Conservation (phyloP, 495 filamentous ascomycete genomes). For the Physcia stellaris region DNA sequence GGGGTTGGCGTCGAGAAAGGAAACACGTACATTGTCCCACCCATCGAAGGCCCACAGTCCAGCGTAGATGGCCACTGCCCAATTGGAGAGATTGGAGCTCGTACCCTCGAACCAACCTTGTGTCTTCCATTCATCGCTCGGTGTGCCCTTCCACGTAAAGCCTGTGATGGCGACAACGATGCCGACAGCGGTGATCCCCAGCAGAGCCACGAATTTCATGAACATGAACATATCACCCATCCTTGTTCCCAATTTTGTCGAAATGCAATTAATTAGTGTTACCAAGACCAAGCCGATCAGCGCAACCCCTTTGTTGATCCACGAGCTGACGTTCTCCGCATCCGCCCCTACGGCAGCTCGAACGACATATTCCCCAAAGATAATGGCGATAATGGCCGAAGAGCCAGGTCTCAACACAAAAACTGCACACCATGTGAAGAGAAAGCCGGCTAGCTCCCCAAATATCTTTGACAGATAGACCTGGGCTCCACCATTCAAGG, state of each 20-base stretch:
- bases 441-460: conserved; percentile 78
- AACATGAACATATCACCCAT: conserved; percentile 90
- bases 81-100: conserved; percentile 59
- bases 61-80: conserved; percentile 88
- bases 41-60: conserved; percentile 97
- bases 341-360: conserved; percentile 73
- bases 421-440: conserved; percentile 93
- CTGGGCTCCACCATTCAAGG: conserved; percentile 86
- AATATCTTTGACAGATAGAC: conserved; percentile 92
- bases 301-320: conserved; percentile 86
- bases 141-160: conserved; percentile 55
- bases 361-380: conserved; percentile 94
- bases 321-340: conserved; percentile 57
- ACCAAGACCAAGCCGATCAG: conserved; percentile 60
- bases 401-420: conserved; percentile 87
- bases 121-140: conserved; percentile 78
- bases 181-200: conserved; percentile 78
- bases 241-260: conserved; percentile 72
- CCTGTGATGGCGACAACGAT: conserved; percentile 85
- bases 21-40: conserved; percentile 81
- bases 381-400: conserved; percentile 89
- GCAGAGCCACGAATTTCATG: conserved; percentile 80
- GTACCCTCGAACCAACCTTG: conserved; percentile 83
- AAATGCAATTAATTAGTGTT: conserved; percentile 77
- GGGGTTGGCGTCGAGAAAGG: no score